Conservation (phyloP, 1,139 yeast genomes). For the Sporopachydermia cereana region DNA sequence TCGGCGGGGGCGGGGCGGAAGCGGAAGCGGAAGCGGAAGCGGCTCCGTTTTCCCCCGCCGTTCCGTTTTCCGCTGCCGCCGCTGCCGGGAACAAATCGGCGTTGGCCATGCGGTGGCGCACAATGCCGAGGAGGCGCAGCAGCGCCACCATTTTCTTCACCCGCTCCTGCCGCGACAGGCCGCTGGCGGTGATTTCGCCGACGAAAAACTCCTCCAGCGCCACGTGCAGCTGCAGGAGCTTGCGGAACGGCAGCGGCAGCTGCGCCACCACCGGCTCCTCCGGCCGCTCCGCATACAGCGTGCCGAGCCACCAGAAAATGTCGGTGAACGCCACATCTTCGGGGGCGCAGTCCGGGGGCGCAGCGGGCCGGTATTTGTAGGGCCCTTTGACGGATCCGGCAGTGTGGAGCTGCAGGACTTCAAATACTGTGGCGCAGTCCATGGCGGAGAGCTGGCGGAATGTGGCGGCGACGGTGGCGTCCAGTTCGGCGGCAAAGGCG, state of each 20-base stretch:
- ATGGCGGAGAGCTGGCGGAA: constrained; percentile 48
- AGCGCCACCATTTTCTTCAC: constrained; percentile 60
- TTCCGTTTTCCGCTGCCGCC: neutral
- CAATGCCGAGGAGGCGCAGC: constrained; percentile 53
- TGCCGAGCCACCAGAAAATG: constrained; percentile 57
- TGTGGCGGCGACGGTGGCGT: constrained; percentile 47
- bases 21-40: constrained; percentile 5
- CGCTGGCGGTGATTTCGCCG: constrained; percentile 53
- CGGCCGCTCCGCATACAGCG: constrained; percentile 33
- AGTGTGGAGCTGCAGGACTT: constrained; percentile 59
- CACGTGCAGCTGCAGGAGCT: constrained; percentile 54
- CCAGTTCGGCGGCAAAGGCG: constrained; percentile 50
- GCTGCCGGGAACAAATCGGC: constrained; percentile 39
- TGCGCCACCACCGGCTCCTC: constrained; percentile 36
- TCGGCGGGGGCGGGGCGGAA: constrained; percentile 30
- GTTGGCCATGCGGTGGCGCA: constrained; percentile 58
- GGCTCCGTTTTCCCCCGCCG: neutral
- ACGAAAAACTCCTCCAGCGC: constrained; percentile 56
- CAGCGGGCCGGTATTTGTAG: constrained; percentile 44
- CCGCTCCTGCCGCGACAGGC: constrained; percentile 45
- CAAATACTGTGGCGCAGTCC: constrained; percentile 76
- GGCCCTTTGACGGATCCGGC: constrained; percentile 40
- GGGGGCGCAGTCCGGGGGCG: constrained; percentile 28
- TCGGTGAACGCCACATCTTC: constrained; percentile 56
- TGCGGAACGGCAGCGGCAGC: constrained; percentile 62